Percentiles rank a stretch among this genome's conserved stretches.
phyloP scores from a whole-genome alignment of 2,329 filamentous ascomycete genomes.

The Apiospora marii region DNA sequence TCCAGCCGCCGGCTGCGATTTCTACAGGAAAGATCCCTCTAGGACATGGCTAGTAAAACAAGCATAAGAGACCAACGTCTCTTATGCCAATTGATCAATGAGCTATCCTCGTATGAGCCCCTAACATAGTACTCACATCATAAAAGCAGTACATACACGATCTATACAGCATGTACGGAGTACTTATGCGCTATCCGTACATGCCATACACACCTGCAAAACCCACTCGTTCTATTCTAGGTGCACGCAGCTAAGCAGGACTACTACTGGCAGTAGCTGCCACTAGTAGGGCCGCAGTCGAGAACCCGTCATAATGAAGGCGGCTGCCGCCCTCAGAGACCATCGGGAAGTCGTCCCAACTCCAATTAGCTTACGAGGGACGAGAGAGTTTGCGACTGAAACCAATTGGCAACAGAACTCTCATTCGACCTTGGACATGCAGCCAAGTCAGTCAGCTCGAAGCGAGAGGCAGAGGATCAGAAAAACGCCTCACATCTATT shows the following conservation, averaged over 20 bases:
- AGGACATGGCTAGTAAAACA: slow-evolving; percentile 9
- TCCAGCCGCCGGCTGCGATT: not conserved
- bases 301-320: not conserved
- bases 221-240: slow-evolving; percentile 16
- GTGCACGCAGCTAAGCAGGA: not conserved
- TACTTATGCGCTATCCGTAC: slow-evolving; percentile 15
- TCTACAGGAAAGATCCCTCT: not conserved
- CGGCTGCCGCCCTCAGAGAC: not conserved
- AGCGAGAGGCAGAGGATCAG: not conserved
- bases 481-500: slow-evolving; percentile 3
- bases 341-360: not conserved
- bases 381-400: not conserved
- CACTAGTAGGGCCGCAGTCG: not conserved
- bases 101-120: not conserved
- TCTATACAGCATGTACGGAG: not conserved
- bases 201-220: not conserved
- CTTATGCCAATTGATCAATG: slow-evolving; percentile 1
- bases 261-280: not conserved
- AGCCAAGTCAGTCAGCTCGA: not conserved
- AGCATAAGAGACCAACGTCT: slow-evolving; percentile 12
- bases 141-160: not conserved
- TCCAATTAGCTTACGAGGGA: not conserved
- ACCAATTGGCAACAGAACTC: not conserved
- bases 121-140: not conserved
- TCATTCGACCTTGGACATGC: not conserved